phyloP scores from a whole-genome alignment of 2,329 filamentous ascomycete species.

The Calonectria montana region DNA sequence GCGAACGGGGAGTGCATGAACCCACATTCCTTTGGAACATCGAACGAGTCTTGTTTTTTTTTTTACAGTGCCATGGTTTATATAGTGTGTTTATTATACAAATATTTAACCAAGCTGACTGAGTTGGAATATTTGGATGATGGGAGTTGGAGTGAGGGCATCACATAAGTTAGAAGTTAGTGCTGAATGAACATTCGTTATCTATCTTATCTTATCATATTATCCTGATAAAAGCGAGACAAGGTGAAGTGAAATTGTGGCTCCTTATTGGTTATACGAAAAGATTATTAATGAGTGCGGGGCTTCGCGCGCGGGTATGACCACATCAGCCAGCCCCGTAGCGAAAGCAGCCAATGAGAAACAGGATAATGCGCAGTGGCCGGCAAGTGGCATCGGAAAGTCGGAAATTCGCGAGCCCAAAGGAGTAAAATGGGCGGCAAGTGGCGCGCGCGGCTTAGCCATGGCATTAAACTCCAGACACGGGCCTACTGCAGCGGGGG shows the following conservation, averaged over 20 bases:
- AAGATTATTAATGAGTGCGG: constrained; percentile 25
- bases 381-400: constrained; percentile 18
- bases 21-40: background rate
- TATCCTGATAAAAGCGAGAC: background rate
- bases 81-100: no score
- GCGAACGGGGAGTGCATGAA: background rate
- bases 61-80: no score
- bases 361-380: constrained; percentile 2
- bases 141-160: background rate
- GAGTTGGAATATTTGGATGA: background rate
- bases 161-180: background rate
- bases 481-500: background rate
- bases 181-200: background rate
- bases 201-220: background rate
- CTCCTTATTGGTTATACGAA: background rate
- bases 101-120: no score
- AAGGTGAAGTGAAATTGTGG: background rate
- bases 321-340: constrained; percentile 26
- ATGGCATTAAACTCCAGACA: background rate
- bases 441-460: background rate
- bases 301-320: constrained; percentile 45
- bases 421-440: constrained; percentile 3
- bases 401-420: constrained; percentile 15
- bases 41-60: background rate
- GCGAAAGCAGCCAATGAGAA: constrained; percentile 7